phyloP scores from a whole-genome alignment of 805 yeast species.

The Candida maris region DNA sequence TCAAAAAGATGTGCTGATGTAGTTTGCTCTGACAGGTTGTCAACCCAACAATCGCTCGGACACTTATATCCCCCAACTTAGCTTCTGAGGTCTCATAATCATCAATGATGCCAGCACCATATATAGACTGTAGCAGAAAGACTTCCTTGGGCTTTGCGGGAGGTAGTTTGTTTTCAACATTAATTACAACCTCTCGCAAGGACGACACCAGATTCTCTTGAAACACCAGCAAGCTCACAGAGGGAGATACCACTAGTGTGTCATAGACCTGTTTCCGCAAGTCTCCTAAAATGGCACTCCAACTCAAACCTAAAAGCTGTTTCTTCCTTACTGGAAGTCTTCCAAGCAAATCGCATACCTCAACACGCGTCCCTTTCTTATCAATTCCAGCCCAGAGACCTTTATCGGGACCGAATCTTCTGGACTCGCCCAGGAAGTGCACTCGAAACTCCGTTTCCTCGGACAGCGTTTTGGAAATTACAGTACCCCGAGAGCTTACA shows the following conservation, averaged over 20 bases:
- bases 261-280: conserved; percentile 32
- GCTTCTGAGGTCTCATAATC: conserved; percentile 29
- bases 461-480: conserved; percentile 41
- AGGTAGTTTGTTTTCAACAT: background rate
- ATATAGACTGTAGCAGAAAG: conserved; percentile 25
- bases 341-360: conserved; percentile 38
- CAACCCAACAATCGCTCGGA: conserved; percentile 40
- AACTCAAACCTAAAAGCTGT: conserved; percentile 22
- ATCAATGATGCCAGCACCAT: conserved; percentile 26
- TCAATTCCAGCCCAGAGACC: background rate
- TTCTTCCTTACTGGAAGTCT: conserved; percentile 42
- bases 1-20: conserved; percentile 45
- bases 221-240: conserved; percentile 16
- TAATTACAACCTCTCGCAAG: conserved; percentile 4
- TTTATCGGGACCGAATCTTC: background rate
- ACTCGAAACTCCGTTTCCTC: background rate
- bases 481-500: conserved; percentile 38
- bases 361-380: conserved; percentile 37
- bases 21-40: conserved; percentile 32
- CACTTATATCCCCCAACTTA: conserved; percentile 21
- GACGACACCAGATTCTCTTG: no score
- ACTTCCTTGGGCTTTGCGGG: background rate
- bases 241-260: conserved; percentile 27
- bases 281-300: conserved; percentile 23
- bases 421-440: background rate